phyloP scores from a whole-genome alignment of 2,329 filamentous ascomycete species.

The Kalmusia sp. region DNA sequence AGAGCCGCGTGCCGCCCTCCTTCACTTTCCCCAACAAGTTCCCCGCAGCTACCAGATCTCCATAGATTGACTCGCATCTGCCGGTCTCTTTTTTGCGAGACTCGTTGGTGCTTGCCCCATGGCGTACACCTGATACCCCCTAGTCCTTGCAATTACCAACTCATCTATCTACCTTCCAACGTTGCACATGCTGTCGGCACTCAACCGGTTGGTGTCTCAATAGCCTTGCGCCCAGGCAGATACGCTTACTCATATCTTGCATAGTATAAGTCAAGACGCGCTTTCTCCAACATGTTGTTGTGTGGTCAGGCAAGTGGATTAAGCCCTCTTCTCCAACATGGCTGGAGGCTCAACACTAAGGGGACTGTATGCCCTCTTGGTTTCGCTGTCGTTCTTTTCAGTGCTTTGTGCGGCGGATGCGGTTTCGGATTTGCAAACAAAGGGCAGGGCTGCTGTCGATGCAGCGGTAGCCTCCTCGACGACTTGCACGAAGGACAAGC shows the following conservation, averaged over 20 bases:
- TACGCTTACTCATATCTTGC: slow-evolving; percentile 5
- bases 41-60: slow-evolving; percentile 21
- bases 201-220: slow-evolving; percentile 20
- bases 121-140: not conserved
- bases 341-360: slow-evolving; percentile 13
- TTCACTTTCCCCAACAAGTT: slow-evolving; percentile 15
- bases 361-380: slow-evolving; percentile 30
- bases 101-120: slow-evolving; percentile 18
- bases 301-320: not conserved
- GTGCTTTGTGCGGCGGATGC: slow-evolving; percentile 33
- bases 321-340: slow-evolving; percentile 6
- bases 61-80: slow-evolving; percentile 29
- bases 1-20: not conserved
- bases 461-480: slow-evolving; percentile 34
- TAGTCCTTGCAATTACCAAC: slow-evolving; percentile 26
- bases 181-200: slow-evolving; percentile 14
- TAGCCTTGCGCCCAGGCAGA: slow-evolving; percentile 8
- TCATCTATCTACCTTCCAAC: slow-evolving; percentile 25
- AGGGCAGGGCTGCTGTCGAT: slow-evolving; percentile 35
- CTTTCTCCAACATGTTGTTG: slow-evolving; percentile 7
- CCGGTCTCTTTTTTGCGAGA: slow-evolving; percentile 21
- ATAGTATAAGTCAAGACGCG: slow-evolving; percentile 24
- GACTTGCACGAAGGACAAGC: slow-evolving; percentile 40
- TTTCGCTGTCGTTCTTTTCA: slow-evolving; percentile 24
- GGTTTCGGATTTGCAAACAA: slow-evolving; percentile 33